Evolutionary conservation across 345 rosid species (phyloP).

Genomic region (Raphanus sativus): DNA sequence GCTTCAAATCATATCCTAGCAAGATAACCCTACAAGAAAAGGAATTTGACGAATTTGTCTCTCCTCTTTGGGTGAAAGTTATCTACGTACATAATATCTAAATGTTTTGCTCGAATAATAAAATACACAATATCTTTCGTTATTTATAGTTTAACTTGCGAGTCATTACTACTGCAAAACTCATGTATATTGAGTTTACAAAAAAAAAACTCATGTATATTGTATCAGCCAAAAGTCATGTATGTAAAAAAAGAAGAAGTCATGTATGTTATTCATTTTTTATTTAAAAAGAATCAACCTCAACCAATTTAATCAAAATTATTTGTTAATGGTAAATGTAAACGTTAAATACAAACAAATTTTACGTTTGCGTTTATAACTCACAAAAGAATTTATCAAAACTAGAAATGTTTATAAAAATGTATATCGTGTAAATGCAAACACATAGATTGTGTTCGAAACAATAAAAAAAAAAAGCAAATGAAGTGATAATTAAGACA

Average conservation of each 20-base stretch:
- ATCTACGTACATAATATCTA: background rate
- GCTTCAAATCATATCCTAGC: constrained; percentile 32
- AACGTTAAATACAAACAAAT: background rate
- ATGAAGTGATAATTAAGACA: background rate
- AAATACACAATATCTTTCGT: constrained; percentile 18
- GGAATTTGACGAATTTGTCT: constrained; percentile 33
- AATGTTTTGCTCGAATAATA: background rate
- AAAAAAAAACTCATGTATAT: background rate
- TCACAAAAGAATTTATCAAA: background rate
- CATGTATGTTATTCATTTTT: background rate
- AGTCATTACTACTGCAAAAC: background rate
- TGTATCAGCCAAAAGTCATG: background rate
- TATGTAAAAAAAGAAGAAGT: background rate
- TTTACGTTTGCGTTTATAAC: background rate
- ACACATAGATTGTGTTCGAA: background rate
- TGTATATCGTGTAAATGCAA: background rate
- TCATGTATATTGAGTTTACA: background rate
- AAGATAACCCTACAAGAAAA: constrained; percentile 35
- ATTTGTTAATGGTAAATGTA: background rate
- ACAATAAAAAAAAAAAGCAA: background rate
- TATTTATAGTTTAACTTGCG: background rate
- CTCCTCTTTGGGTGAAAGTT: background rate
- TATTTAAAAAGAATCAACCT: background rate
- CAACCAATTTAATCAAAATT: background rate
- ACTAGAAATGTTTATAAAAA: background rate